Evolutionary conservation across 2,329 filamentous ascomycete species (phyloP).

Genomic region (Orbilia oligospora): DNA sequence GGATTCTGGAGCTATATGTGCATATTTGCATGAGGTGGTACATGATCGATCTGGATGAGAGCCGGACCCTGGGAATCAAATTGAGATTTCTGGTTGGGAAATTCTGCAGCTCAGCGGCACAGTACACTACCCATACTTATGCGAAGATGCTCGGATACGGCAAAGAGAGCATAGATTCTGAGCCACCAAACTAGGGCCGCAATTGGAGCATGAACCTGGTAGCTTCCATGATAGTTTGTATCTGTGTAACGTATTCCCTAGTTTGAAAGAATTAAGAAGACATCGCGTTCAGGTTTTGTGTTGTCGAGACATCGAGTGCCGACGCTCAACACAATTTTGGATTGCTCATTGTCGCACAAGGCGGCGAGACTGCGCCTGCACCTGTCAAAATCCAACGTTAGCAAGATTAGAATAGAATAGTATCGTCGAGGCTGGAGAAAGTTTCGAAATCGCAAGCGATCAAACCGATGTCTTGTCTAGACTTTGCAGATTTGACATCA

Average conservation of each 20-base stretch:
- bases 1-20: neutral
- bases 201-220: neutral
- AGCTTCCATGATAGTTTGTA: too few relatives aligned
- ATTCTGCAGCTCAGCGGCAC: neutral
- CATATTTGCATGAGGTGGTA: neutral
- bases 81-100: slow-evolving; percentile 7
- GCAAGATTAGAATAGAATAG: too few relatives aligned
- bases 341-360: neutral
- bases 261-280: too few relatives aligned
- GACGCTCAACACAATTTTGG: neutral
- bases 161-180: neutral
- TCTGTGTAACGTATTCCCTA: too few relatives aligned
- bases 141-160: slow-evolving; percentile 1
- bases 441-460: neutral
- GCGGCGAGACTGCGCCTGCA: too few relatives aligned
- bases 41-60: too few relatives aligned
- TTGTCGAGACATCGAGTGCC: neutral
- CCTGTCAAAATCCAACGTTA: too few relatives aligned
- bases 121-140: too few relatives aligned
- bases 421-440: neutral
- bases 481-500: slow-evolving; percentile 2
- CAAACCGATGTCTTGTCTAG: slow-evolving; percentile 18
- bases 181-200: neutral
- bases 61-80: neutral
- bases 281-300: neutral